Conservation (phyloP, 139 green algal genomes). For the Micromonas pusilla region DNA sequence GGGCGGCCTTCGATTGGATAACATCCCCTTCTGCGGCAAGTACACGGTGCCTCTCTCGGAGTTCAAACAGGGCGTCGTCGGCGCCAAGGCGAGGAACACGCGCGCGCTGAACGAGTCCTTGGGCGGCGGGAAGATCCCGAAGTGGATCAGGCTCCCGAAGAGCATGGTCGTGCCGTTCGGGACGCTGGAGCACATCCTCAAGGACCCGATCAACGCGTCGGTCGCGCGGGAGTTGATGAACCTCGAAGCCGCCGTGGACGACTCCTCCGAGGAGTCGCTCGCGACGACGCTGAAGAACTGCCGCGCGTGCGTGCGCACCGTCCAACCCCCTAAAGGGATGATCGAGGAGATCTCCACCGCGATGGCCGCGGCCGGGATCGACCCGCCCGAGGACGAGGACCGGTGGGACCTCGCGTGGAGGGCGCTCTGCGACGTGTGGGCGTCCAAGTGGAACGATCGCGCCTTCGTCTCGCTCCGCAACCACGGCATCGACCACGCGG, state of each 20-base stretch:
- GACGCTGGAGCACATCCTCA: constrained; percentile 79
- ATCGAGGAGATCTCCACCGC: constrained; percentile 54
- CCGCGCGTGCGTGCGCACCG: constrained; percentile 43
- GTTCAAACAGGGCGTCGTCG: constrained; percentile 80
- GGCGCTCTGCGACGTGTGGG: constrained; percentile 77
- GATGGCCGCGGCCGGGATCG: constrained; percentile 68
- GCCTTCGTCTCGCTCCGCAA: constrained; percentile 75
- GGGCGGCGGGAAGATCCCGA: constrained; percentile 76
- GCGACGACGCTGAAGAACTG: constrained; percentile 20
- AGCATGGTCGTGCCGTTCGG: constrained; percentile 90
- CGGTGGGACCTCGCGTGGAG: constrained; percentile 55
- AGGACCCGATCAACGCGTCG: not conserved
- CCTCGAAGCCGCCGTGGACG: constrained; percentile 11
- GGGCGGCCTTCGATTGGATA: not conserved
- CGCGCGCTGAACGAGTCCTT: constrained; percentile 27
- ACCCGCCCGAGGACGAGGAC: constrained; percentile 59
- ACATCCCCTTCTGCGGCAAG: constrained; percentile 53
- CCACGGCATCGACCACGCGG: constrained; percentile 46
- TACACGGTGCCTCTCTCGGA: constrained; percentile 80
- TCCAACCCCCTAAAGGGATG: not conserved
- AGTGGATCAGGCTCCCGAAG: constrained; percentile 74
- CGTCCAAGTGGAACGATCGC: constrained; percentile 95
- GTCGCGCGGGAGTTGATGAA: not conserved
- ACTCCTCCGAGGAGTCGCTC: not conserved
- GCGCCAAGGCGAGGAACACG: constrained; percentile 96